Base-by-base conservation (phyloP, 345 rosid species). In the Firmiana major region DNA sequence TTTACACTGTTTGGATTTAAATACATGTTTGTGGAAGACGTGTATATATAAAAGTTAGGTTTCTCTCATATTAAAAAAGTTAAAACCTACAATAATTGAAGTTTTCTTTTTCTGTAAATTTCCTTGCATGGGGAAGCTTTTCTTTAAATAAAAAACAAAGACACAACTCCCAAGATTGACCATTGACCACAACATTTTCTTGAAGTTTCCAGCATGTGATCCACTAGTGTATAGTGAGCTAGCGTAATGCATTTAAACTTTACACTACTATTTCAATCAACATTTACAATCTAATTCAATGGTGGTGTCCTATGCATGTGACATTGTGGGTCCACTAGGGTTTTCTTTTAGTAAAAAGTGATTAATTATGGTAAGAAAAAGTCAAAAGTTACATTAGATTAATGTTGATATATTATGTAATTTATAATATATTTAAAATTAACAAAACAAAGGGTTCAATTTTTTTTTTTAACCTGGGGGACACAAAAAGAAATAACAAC, bases 241-340 rank as follows among this genome's bases (percentile, higher is more conserved):
- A 19, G 45, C 51, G 28, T 19, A 4, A 19, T 53, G 75, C 46
- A 71, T 71, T 53, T 17, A 69, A 51, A 48, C 13, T 46, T 45
- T 24, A 22, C 7, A 0, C 10, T 68, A 45, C 2, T 0, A 22
- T 42, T 48, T 34, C 16, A 26, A 34, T 11, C 40, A 45, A 57
- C 16, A 62, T 10, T 40, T 40, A 9, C 59, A 10, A 71, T 24
- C 69, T 72, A 80, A 62, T 62, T 76, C 48, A 24, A 49, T 74
- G 74, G 80, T 66, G 80, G 80, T 66, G 80, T 78, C 83, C 81
- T 57, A 78, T 70, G 83, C 83, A 77, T 49, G 79, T 83, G 83
- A 59, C 51, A 12, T 28, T 16, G 77, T 74, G 81, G 68, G 59
- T 40, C 68, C 63, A 73, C 71, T 54, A n/a, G 1, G 11, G 19